A percentile compares a stretch with the other conserved stretches of the same genome.
Conservation (phyloP, 2,329 filamentous ascomycete species). For the Paraconiothyrium sp. region DNA sequence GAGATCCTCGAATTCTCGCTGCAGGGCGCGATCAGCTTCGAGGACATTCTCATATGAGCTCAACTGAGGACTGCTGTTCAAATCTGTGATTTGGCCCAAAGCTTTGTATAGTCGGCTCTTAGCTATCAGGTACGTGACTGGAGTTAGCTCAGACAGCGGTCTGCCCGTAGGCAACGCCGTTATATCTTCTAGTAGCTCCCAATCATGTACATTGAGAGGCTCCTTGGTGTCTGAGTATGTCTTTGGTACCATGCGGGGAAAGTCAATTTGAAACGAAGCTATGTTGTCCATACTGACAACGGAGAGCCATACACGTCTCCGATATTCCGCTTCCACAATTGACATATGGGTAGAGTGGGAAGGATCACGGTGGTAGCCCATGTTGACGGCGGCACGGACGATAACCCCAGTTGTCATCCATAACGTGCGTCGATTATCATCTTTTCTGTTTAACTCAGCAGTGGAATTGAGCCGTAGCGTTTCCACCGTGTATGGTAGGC, state of each 20-base stretch:
- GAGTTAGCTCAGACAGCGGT: neutral
- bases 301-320: constrained; percentile 5
- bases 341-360: neutral
- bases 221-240: neutral
- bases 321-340: neutral
- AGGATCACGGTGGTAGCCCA: constrained; percentile 10
- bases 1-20: constrained; percentile 1
- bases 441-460: constrained; percentile 3
- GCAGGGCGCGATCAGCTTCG: constrained; percentile 4
- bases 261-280: constrained; percentile 1
- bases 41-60: constrained; percentile 4
- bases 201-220: constrained; percentile 1
- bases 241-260: constrained; percentile 3
- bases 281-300: constrained; percentile 8
- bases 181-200: neutral
- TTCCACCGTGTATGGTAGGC: constrained; percentile 7
- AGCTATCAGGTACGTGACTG: constrained; percentile 1
- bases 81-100: constrained; percentile 2
- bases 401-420: constrained; percentile 2
- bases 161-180: neutral
- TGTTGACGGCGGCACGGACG: constrained; percentile 4
- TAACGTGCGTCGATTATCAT: constrained; percentile 2
- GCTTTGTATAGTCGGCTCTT: neutral
- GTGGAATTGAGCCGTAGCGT: constrained; percentile 1
- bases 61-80: neutral